Conservation (phyloP, 176 grass and related monocot species). For the Zoysia japonica region DNA sequence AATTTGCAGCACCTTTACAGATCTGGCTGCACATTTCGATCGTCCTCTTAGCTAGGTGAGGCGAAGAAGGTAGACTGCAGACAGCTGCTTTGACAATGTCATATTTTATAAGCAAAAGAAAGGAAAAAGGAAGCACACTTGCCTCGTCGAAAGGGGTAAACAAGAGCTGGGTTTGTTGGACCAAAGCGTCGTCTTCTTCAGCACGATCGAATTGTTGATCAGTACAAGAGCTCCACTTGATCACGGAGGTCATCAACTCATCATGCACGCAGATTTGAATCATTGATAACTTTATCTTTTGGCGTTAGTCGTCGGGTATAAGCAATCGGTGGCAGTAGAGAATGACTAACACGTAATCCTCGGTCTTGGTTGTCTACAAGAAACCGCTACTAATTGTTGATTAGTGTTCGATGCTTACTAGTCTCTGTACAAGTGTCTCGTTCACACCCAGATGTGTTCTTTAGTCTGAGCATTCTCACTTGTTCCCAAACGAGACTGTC, state of each 20-base stretch:
- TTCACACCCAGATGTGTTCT: constrained; percentile 23
- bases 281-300: neutral
- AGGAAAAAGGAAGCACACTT: constrained; percentile 18
- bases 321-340: constrained; percentile 33
- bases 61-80: constrained; percentile 3
- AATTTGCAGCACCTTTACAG: constrained; percentile 1
- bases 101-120: constrained; percentile 1
- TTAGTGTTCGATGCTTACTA: constrained; percentile 25
- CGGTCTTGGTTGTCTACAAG: constrained; percentile 30
- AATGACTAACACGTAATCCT: neutral
- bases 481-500: neutral
- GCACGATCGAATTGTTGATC: constrained; percentile 2
- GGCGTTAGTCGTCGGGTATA: constrained; percentile 16
- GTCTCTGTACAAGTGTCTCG: constrained; percentile 22
- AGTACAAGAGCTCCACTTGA: constrained; percentile 16
- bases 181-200: constrained; percentile 23
- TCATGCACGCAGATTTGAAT: neutral
- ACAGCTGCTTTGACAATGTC: neutral
- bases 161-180: constrained; percentile 36
- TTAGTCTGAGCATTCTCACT: constrained; percentile 14
- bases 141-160: constrained; percentile 43
- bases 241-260: constrained; percentile 21
- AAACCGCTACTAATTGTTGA: constrained; percentile 10
- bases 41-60: neutral
- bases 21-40: neutral